A percentile compares a stretch with the other conserved stretches of the same genome.
Evolutionary conservation across 495 filamentous ascomycete genomes (phyloP).

Genomic region (Friedmanniomyces endolithicus): DNA sequence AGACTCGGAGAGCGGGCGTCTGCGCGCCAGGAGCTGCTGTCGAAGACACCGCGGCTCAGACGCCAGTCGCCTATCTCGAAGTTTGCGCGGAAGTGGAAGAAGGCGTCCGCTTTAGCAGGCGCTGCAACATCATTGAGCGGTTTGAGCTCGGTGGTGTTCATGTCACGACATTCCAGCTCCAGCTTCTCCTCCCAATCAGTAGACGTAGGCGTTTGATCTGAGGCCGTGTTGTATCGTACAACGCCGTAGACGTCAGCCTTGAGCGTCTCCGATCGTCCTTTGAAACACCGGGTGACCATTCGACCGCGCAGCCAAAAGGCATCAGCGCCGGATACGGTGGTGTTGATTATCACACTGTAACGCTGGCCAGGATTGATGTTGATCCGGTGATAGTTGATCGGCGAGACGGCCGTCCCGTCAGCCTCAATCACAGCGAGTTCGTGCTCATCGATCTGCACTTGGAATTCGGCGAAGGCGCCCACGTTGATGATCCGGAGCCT

Average conservation of each 20-base stretch:
- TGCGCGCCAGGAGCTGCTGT: conserved; percentile 42
- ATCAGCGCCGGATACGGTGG: conserved; percentile 16
- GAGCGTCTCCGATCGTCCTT: conserved; percentile 28
- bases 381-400: conserved; percentile 21
- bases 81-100: conserved; percentile 39
- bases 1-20: conserved; percentile 32
- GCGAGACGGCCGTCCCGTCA: conserved; percentile 18
- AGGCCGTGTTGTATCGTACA: conserved; percentile 13
- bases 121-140: conserved; percentile 32
- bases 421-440: conserved; percentile 15
- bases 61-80: conserved; percentile 45
- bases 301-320: conserved; percentile 48
- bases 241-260: conserved; percentile 23
- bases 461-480: conserved; percentile 17
- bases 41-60: conserved; percentile 42
- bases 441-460: conserved; percentile 21
- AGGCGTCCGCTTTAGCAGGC: conserved; percentile 34
- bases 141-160: conserved; percentile 31
- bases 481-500: conserved; percentile 29
- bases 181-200: conserved; percentile 30
- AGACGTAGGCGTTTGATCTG: conserved; percentile 14
- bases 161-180: conserved; percentile 36
- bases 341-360: conserved; percentile 28
- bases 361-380: conserved; percentile 29
- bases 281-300: conserved; percentile 46